Percentiles rank a stretch among this genome's conserved stretches.
phyloP scores from a whole-genome alignment of 2,329 filamentous ascomycete species.

The Dactylonectria macrodidyma region DNA sequence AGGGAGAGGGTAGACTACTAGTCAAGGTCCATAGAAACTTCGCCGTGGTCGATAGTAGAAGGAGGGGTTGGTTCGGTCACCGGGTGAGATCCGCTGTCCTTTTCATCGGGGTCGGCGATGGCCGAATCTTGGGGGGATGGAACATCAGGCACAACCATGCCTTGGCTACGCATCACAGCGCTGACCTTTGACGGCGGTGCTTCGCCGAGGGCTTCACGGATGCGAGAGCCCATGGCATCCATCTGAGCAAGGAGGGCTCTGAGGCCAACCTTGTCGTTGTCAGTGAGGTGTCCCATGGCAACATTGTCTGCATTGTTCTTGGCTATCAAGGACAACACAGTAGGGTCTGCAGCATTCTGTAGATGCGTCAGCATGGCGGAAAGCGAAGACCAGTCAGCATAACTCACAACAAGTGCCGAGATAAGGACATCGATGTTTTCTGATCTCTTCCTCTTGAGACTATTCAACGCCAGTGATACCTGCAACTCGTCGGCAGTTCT shows the following conservation, averaged over 20 bases:
- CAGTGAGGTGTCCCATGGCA: slow-evolving; percentile 55
- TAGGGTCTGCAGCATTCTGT: slow-evolving; percentile 62
- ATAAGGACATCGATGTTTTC: slow-evolving; percentile 69
- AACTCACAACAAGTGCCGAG: slow-evolving; percentile 74
- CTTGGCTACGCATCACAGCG: slow-evolving; percentile 40
- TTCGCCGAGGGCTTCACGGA: slow-evolving; percentile 58
- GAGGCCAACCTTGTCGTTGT: slow-evolving; percentile 61
- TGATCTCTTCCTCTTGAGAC: slow-evolving; percentile 66
- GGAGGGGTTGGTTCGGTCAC: slow-evolving; percentile 58
- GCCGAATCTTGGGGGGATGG: slow-evolving; percentile 49
- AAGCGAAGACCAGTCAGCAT: slow-evolving; percentile 3
- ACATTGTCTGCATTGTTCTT: slow-evolving; percentile 62
- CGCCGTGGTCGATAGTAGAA: slow-evolving; percentile 57
- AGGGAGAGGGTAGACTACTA: slow-evolving; percentile 36
- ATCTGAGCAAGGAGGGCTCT: slow-evolving; percentile 64
- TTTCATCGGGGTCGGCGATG: slow-evolving; percentile 49
- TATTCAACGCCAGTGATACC: slow-evolving; percentile 74
- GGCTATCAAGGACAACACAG: slow-evolving; percentile 65
- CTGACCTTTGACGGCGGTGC: slow-evolving; percentile 41
- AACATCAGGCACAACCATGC: slow-evolving; percentile 43
- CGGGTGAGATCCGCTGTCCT: slow-evolving; percentile 48
- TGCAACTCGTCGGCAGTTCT: slow-evolving; percentile 75
- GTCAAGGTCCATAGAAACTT: slow-evolving; percentile 59
- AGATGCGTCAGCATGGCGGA: slow-evolving; percentile 29
- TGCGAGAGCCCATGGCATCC: slow-evolving; percentile 60